Evolutionary conservation across 2,329 filamentous ascomycete species (phyloP), one percentile per base, ranked within the genome.

Genomic region (Aspergillus luchuensis): DNA sequence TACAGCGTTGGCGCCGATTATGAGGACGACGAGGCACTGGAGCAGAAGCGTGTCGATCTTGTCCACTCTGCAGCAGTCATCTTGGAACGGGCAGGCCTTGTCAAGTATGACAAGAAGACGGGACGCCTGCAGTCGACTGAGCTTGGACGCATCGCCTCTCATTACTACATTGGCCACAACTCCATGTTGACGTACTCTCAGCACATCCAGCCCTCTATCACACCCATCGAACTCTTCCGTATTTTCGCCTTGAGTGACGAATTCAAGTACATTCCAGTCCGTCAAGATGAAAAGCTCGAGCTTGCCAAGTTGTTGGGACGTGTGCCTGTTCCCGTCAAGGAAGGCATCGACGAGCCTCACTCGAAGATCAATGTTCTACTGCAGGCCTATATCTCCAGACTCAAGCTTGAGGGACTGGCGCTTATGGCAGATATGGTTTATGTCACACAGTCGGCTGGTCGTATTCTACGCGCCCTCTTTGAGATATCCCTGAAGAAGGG

Each of bases 351-450:
- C 73, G 95, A 99, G 78, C 89, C 95, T 1, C 92, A 97, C 66
- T 92, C 93, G 60, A 99, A 99, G 82, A 97, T 99, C 79, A 99
- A 99, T 69, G 95, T 99, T 41, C 85, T 99, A 23, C 82, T 99
- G 5, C 95, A 99, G 76, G 95, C 95, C 3, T 99, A 95, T 73
- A 97, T 99, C 61, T 98, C 94, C 50, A 87, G 95, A 56, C 87
- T 99, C 56, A 96, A 94, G 76, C 86, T 99, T 0, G 94, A 98
- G 63, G 95, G 95, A 1, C 83, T 99, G 58, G 95, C 95, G 3
- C 80, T 99, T 63, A 98, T 99, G 94, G 94, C 95, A 28, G 95
- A 99, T 76, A 89, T 99, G 83, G 95, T 99, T 3, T 99, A 99
- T 71, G 94, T 99, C 57, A 99, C 95, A 1, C 96, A 99, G 74